Base-by-base conservation (phyloP, 495 filamentous ascomycete species). In the Tuber melanosporum region DNA sequence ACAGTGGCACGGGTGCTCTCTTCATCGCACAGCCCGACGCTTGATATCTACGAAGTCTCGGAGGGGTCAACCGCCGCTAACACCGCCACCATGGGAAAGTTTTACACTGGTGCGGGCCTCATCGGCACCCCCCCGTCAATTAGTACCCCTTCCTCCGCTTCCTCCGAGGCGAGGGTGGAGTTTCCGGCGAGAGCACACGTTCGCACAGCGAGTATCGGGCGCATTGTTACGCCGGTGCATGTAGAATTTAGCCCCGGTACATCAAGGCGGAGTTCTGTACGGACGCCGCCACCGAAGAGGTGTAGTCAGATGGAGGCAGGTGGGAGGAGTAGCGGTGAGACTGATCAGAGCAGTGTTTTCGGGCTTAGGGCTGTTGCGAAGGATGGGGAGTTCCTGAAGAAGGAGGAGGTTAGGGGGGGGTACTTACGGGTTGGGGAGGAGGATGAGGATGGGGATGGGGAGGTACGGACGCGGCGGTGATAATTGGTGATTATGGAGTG, bases 181-280 rank as follows among this genome's bases (percentile, higher is more conserved):
- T 19, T 44, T 22, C 46, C 46, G 32, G 19, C 26, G 17, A 26
- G 22, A n/a, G 70, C 77, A 19, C 78, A 80, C 62, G 78, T 80
- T n/a, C 78, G 80, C 45, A 82, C 80, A 41, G 80, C 80, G 22
- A 79, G 80, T 47, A 57, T 82, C 70, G 80, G 80, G 5, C 71
- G 80, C n/a, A 74, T 82, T 69, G 75, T 81, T 70, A 76, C 74
- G 22, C 80, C 80, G 9, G 79, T 77, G 9, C 74, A 77, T n/a
- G 75, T 82, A 4, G 80, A 80, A 62, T 79, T 80, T 57, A 72
- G 73, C 26, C 73, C 73, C n/a, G 42, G 46, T 44, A 32, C 32
- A 52, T 79, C 76, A 10, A 77, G 77, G 10, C 72, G 78, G 15
- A 71, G 70, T 17, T 80, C 78, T 0, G 75, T 80, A 47, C 74